These are phyloP conservation scores for Baeospora myosura DNA, from an alignment of 1,284 basidiomycete genomes.

Conservation along the genomic window DNA sequence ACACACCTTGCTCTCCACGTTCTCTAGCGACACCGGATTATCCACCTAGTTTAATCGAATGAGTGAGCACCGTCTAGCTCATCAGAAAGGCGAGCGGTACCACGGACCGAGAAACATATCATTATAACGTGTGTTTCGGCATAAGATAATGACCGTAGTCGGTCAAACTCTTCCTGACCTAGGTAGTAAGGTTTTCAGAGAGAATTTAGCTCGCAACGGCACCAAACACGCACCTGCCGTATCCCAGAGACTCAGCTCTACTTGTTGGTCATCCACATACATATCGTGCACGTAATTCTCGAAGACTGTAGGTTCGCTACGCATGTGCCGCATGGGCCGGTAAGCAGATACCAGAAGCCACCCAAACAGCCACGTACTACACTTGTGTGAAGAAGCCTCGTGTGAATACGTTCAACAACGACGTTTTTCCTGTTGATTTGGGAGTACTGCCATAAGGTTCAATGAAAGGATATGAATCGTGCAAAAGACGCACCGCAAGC, in stretches of 20 bases:
- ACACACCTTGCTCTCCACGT: conserved; percentile 82
- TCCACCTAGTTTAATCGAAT: conserved; percentile 55
- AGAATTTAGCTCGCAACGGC: conserved; percentile 7
- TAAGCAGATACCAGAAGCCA: conserved; percentile 1
- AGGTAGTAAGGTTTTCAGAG: conserved; percentile 13
- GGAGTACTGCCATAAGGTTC: conserved; percentile 16
- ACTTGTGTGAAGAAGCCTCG: conserved; percentile 84
- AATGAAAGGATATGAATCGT: conserved; percentile 13
- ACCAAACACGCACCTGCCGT: conserved; percentile 69
- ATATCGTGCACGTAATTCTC: conserved; percentile 90
- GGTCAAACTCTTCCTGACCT: conserved; percentile 97
- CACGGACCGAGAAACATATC: conserved; percentile 84
- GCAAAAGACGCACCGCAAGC: conserved; percentile 62
- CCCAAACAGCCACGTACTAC: conserved; percentile 63
- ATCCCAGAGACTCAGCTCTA: conserved; percentile 94
- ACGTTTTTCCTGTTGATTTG: conserved; percentile 59
- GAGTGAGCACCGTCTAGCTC: not conserved
- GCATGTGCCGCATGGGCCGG: conserved; percentile 1
- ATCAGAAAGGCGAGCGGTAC: not conserved
- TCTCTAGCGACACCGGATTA: conserved; percentile 85
- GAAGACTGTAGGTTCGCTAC: conserved; percentile 85
- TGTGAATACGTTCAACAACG: conserved; percentile 78
- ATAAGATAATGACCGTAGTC: conserved; percentile 85
- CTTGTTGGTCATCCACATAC: conserved; percentile 71
- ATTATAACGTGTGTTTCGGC: conserved; percentile 93